Evolutionary conservation across 1,284 basidiomycete genomes (phyloP).

Genomic region (Apiotrichum montevideense): DNA sequence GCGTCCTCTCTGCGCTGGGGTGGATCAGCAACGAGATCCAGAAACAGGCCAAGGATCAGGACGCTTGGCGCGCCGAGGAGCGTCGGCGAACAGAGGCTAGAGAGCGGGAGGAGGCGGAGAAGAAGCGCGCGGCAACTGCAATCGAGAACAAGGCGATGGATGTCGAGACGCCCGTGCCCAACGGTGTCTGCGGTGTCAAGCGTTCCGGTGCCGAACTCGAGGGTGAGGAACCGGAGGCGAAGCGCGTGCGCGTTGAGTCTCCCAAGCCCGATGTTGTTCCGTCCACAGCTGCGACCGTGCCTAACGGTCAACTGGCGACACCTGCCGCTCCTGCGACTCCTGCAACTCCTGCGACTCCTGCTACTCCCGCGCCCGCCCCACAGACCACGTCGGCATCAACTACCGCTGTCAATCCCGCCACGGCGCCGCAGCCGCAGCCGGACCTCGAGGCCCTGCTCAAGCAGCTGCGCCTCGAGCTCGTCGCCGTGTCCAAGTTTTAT

Average conservation of each 20-base stretch:
- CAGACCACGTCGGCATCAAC: background rate
- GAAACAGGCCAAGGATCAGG: slow-evolving; percentile 1
- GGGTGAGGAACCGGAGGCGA: slow-evolving; percentile 1
- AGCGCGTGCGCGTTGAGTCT: slow-evolving; percentile 2
- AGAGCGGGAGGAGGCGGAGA: no score
- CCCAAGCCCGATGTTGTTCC: background rate
- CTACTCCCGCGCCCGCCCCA: slow-evolving; percentile 2
- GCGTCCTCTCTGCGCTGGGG: slow-evolving; percentile 25
- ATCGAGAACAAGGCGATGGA: background rate
- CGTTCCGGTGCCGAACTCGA: background rate
- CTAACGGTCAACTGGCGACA: background rate
- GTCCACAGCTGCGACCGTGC: no score
- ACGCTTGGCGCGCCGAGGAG: background rate
- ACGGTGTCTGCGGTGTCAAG: background rate
- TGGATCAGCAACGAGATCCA: slow-evolving; percentile 30
- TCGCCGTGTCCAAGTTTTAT: slow-evolving; percentile 42
- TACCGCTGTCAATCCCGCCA: background rate
- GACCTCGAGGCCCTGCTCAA: slow-evolving; percentile 18
- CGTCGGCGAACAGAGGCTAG: no score
- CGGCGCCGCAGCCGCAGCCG: background rate
- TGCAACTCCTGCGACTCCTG: background rate
- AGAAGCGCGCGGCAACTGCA: background rate
- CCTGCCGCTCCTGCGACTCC: slow-evolving; percentile 4
- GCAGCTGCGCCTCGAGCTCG: slow-evolving; percentile 37
- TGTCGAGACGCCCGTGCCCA: background rate